Evolutionary conservation across 2,329 filamentous ascomycete genomes (phyloP), one percentile per base, ranked within the genome.

Genomic region (Cercospora sp.): DNA sequence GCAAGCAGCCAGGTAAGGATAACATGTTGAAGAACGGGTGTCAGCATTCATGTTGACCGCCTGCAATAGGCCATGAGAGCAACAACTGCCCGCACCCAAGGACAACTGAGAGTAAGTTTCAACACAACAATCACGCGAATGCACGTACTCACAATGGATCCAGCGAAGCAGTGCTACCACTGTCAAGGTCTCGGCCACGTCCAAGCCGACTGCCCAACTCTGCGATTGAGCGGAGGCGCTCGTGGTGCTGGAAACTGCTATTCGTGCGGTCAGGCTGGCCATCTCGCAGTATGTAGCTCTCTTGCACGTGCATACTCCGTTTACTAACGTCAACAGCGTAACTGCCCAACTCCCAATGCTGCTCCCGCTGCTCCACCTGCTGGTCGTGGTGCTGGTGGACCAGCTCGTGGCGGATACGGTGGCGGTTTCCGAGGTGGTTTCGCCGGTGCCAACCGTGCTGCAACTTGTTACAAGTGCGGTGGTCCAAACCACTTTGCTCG

Each of bases 81-180:
- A 98, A 96, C 84, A 91, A 91, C 81, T 99, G 95, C 87, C 95
- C 95, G 76, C 90, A 94, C 79, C 95, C 95, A 78, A 91, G 95
- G 81, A 97, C 94, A 70, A 97, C 95, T 72, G 95, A 99, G 84
- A 89, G 87, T 90, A 85, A 82, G 87, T 78, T 58, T 18, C 10
- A 5, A 30, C 58, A 16, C n/a, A 31, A 20, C 26, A 20, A 58
- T 7, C 26, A 10, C 20, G 20, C 20, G 53, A 57, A 59, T 48
- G 28, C 33, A 48, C 23, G 58, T 59, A 67, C 74, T 78, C 59
- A 77, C 69, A 64, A 68, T 68, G 60, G 61, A 69, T 65, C 61
- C 76, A 90, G 93, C 93, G 63, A 99, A 99, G 89, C 95, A 99
- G 87, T 99, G 95, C 89, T 99, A 99, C 82, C 95, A 98, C 85